Percentiles rank a stretch among this genome's conserved stretches.
phyloP scores from a whole-genome alignment of 192 early-diverging fungal species.

The Coemansia aciculifera region DNA sequence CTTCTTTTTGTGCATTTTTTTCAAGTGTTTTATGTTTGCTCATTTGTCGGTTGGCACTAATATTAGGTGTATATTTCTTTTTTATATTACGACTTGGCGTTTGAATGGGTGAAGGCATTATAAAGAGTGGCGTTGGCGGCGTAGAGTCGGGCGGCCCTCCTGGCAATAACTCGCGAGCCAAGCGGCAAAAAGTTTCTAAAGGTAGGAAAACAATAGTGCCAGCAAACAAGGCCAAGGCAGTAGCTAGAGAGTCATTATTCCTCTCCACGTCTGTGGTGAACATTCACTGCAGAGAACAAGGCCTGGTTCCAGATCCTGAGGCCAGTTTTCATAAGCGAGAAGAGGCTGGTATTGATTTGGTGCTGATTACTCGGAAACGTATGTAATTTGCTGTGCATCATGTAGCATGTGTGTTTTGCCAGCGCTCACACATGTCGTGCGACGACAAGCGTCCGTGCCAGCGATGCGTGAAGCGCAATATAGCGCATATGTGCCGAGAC shows the following conservation, averaged over 20 bases:
- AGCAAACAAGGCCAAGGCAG: not conserved
- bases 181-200: slow-evolving; percentile 52
- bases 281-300: not conserved
- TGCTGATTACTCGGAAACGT: not conserved
- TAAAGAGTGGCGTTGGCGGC: slow-evolving; percentile 3
- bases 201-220: slow-evolving; percentile 21
- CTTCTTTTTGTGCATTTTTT: not conserved
- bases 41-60: not conserved
- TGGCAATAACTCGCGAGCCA: slow-evolving; percentile 28
- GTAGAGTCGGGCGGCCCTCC: not conserved
- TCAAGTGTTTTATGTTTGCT: not conserved
- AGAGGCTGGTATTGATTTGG: not conserved
- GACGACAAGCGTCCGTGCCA: slow-evolving; percentile 90
- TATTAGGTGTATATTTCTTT: not conserved
- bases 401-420: slow-evolving; percentile 91
- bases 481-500: slow-evolving; percentile 91
- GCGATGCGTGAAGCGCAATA: slow-evolving; percentile 92
- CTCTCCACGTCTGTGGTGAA: not conserved
- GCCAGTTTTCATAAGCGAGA: not conserved
- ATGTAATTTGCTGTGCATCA: not conserved
- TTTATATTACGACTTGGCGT: not conserved
- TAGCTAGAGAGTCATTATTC: not conserved
- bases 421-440: slow-evolving; percentile 96
- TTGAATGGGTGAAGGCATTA: not conserved
- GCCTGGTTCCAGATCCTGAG: not conserved